Evolutionary conservation across 306 rosid species (phyloP).

Genomic region (Vigna reflexopilosa): DNA sequence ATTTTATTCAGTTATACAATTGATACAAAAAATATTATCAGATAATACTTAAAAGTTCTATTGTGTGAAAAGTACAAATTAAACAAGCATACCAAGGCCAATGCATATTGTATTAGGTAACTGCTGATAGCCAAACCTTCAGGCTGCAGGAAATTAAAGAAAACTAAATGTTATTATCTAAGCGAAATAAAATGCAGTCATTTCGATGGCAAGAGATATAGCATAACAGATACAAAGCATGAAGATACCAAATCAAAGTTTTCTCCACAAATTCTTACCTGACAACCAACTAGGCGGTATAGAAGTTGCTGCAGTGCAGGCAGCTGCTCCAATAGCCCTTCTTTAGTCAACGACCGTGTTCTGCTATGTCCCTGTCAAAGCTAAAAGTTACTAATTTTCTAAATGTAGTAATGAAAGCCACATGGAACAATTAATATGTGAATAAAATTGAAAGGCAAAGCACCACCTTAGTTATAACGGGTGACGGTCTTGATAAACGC

Average conservation of each 20-base stretch:
- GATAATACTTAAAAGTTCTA: constrained; percentile 18
- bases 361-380: constrained; percentile 68
- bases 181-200: constrained; percentile 10
- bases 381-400: constrained; percentile 38
- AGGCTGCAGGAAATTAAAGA: constrained; percentile 71
- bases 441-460: constrained; percentile 25
- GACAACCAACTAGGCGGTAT: constrained; percentile 76
- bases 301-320: constrained; percentile 96
- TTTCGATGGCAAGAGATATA: not conserved
- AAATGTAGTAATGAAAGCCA: not conserved
- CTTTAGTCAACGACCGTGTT: constrained; percentile 58
- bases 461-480: constrained; percentile 58
- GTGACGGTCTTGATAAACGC: constrained; percentile 64
- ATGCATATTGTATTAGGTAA: constrained; percentile 90
- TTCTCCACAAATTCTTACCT: constrained; percentile 56
- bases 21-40: constrained; percentile 8
- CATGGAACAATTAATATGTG: not conserved
- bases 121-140: constrained; percentile 79
- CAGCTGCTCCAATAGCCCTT: constrained; percentile 77
- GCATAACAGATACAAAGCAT: constrained; percentile 18
- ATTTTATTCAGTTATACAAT: constrained; percentile 11
- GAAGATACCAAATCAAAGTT: constrained; percentile 27
- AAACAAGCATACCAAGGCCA: constrained; percentile 79
- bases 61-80: constrained; percentile 30
- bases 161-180: constrained; percentile 38